Evolutionary conservation across 352 stramenopile genomes (phyloP).

Genomic region (Pythium myriotylum): DNA sequence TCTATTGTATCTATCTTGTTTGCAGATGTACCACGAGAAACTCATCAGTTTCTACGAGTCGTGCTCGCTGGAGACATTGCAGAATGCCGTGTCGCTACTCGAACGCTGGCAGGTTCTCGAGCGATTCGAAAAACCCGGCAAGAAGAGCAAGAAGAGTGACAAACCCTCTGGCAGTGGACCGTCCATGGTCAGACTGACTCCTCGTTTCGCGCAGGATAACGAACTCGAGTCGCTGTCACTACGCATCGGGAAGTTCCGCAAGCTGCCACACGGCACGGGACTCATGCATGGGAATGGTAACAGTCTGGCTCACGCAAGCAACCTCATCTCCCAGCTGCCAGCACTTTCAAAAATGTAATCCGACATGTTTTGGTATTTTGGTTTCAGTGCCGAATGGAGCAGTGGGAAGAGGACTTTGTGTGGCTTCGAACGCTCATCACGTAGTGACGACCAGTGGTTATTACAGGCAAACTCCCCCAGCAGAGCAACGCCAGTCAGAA

Average conservation of each 20-base stretch:
- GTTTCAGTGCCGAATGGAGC: no score
- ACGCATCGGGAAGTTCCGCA: conserved; percentile 75
- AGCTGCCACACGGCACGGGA: conserved; percentile 51
- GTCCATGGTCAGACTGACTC: conserved; percentile 36
- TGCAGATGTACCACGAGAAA: conserved; percentile 84
- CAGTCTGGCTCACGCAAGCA: conserved; percentile 40
- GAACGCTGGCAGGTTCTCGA: conserved; percentile 70
- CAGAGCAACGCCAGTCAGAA: no score
- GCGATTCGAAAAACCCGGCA: conserved; percentile 29
- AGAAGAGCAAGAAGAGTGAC: neutral
- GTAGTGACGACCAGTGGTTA: no score
- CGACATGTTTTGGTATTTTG: no score
- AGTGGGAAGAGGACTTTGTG: no score
- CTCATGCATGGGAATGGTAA: conserved; percentile 27
- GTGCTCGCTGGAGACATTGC: conserved; percentile 81
- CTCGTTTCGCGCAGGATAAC: conserved; percentile 51
- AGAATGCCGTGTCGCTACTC: conserved; percentile 74
- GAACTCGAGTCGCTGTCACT: conserved; percentile 65
- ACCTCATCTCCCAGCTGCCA: conserved; percentile 67
- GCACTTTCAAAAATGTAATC: conserved; percentile 74
- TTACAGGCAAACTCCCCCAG: no score
- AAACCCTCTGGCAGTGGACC: conserved; percentile 3
- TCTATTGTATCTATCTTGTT: conserved; percentile 1
- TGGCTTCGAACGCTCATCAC: no score
- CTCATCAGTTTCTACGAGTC: conserved; percentile 88